Percentiles rank a stretch among this genome's conserved stretches.
phyloP scores from a whole-genome alignment of 768 basidiomycete species.

The Trametes meyenii region DNA sequence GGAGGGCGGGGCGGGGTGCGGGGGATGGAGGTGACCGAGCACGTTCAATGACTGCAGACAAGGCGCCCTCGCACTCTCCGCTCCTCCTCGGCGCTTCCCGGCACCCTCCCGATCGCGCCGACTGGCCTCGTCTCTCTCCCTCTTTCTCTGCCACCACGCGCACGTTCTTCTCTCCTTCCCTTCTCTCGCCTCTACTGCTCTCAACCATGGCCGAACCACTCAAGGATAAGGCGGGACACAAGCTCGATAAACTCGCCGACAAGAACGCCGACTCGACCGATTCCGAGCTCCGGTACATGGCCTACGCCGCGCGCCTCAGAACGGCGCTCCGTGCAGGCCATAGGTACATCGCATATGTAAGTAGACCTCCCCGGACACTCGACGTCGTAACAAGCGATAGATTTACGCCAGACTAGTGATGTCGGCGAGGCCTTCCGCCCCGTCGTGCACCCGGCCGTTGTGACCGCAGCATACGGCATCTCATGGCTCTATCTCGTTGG shows the following conservation, averaged over 20 bases:
- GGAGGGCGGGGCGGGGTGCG: neutral
- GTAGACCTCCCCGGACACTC: constrained; percentile 26
- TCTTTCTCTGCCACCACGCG: constrained; percentile 2
- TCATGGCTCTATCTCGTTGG: constrained; percentile 82
- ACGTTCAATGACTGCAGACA: constrained; percentile 17
- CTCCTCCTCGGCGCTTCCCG: constrained; percentile 15
- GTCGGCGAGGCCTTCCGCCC: constrained; percentile 84
- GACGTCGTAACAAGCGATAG: constrained; percentile 23
- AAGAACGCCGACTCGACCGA: constrained; percentile 66
- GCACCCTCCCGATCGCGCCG: constrained; percentile 14
- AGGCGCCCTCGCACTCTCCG: constrained; percentile 8
- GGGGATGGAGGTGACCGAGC: constrained; percentile 17
- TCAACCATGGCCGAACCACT: constrained; percentile 21
- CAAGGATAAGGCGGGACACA: constrained; percentile 43
- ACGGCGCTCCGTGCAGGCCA: constrained; percentile 71
- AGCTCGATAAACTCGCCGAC: constrained; percentile 62
- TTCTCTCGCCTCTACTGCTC: neutral
- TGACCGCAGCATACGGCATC: constrained; percentile 78
- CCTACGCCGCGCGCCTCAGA: constrained; percentile 76
- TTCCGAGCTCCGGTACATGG: constrained; percentile 70
- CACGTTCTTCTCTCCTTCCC: constrained; percentile 9
- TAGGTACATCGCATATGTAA: constrained; percentile 79
- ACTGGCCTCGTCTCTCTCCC: constrained; percentile 15
- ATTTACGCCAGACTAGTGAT: constrained; percentile 64
- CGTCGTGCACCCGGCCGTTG: constrained; percentile 69